phyloP scores from a whole-genome alignment of 371 early-diverging fungal species.

The Encephalitozoon intestinalis region DNA sequence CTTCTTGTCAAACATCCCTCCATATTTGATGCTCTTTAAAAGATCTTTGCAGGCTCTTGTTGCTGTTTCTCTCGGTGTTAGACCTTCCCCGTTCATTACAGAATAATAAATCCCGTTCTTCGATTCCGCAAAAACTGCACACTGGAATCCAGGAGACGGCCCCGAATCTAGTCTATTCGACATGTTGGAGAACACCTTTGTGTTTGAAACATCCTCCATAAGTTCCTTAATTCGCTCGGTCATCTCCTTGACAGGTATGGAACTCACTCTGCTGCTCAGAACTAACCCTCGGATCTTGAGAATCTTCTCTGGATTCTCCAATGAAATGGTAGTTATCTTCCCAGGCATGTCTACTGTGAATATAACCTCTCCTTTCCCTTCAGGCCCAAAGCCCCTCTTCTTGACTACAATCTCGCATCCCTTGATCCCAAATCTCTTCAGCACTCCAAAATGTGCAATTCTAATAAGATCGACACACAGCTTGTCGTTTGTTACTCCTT shows the following conservation, averaged over 20 bases:
- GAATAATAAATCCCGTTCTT: conserved; percentile 41
- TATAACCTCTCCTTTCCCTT: conserved; percentile 79
- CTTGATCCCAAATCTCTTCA: conserved; percentile 14
- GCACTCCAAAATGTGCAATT: conserved; percentile 27
- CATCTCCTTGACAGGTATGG: conserved; percentile 79
- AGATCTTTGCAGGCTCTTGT: background rate
- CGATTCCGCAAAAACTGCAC: conserved; percentile 35
- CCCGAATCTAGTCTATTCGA: conserved; percentile 85
- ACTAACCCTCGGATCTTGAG: conserved; percentile 87
- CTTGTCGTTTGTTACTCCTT: conserved; percentile 81
- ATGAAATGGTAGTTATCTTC: conserved; percentile 69
- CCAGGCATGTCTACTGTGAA: conserved; percentile 74
- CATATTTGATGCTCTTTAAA: conserved; percentile 20
- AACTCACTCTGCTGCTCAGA: conserved; percentile 74
- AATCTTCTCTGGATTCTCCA: conserved; percentile 68
- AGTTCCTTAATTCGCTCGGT: conserved; percentile 73
- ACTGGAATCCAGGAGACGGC: conserved; percentile 57
- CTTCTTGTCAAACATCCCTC: conserved; percentile 38
- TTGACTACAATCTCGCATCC: conserved; percentile 63
- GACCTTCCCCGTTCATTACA: background rate
- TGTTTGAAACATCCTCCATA: conserved; percentile 78
- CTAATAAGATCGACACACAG: conserved; percentile 49
- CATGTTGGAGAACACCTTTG: conserved; percentile 86
- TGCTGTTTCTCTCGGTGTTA: conserved; percentile 16
- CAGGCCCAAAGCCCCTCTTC: conserved; percentile 80